phyloP scores from a whole-genome alignment of 768 basidiomycete genomes.

The Phylloporus sp. region DNA sequence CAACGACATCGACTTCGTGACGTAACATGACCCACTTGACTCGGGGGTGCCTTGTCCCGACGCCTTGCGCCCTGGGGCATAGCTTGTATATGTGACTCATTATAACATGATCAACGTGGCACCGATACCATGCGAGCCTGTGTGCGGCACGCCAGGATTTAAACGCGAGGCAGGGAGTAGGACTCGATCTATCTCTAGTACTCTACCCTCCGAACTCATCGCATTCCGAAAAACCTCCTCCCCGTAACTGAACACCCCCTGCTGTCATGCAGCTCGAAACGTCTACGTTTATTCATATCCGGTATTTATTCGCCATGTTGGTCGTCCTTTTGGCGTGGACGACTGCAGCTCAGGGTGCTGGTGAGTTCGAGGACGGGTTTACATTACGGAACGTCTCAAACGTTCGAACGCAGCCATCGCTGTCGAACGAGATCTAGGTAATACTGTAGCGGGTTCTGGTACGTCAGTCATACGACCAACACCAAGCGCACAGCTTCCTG shows the following conservation, averaged over 20 bases:
- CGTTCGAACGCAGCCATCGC: constrained; percentile 1
- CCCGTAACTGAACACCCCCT: not conserved
- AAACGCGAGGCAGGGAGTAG: not conserved
- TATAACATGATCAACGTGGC: too few species aligned
- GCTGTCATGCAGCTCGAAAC: constrained; percentile 8
- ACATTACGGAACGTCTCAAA: not conserved
- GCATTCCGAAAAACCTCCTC: too few species aligned
- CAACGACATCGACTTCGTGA: too few species aligned
- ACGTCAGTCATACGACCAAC: not conserved
- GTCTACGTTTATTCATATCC: too few species aligned
- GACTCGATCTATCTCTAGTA: not conserved
- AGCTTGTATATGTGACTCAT: too few species aligned
- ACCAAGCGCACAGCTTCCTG: not conserved
- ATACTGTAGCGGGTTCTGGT: constrained; percentile 1
- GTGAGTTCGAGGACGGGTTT: constrained; percentile 6
- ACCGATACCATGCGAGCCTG: not conserved
- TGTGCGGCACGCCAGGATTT: not conserved
- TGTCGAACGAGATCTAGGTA: not conserved
- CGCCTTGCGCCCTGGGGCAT: not conserved
- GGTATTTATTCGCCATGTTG: not conserved
- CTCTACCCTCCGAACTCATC: too few species aligned
- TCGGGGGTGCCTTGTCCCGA: not conserved
- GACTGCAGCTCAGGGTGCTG: constrained; percentile 5
- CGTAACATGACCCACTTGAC: constrained; percentile 8
- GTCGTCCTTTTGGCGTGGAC: constrained; percentile 5